Percentiles rank a stretch among this genome's conserved stretches.
Evolutionary conservation across 306 rosid genomes (phyloP).

Genomic region (Cicer bijugum): DNA sequence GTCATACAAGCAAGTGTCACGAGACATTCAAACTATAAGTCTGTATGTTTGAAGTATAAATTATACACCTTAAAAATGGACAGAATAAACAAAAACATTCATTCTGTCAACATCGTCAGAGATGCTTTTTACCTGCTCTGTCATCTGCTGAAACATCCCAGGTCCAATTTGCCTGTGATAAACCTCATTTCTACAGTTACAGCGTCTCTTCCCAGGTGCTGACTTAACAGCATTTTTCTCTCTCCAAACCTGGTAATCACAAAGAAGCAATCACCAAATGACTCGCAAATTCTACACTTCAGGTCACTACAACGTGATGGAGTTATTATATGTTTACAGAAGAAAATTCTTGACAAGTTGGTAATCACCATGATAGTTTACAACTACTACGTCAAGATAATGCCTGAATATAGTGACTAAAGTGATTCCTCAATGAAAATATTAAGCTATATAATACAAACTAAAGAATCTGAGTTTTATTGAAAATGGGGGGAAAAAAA

Average conservation of each 20-base stretch:
- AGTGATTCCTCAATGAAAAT: constrained; percentile 5
- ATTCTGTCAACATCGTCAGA: constrained; percentile 24
- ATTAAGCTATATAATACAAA: constrained; percentile 12
- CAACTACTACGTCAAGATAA: constrained; percentile 3
- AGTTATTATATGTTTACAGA: background rate
- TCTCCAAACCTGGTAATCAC: constrained; percentile 82
- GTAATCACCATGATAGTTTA: constrained; percentile 7
- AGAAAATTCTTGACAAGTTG: constrained; percentile 4
- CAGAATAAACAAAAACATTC: constrained; percentile 1
- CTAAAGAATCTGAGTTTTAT: background rate
- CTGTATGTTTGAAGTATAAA: background rate
- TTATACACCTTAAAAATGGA: constrained; percentile 2
- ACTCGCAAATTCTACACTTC: constrained; percentile 12
- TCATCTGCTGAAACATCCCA: constrained; percentile 99
- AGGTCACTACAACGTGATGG: background rate
- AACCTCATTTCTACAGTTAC: constrained; percentile 97
- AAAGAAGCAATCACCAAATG: constrained; percentile 20
- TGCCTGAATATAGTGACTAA: background rate
- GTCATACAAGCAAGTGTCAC: constrained; percentile 11
- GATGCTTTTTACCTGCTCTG: constrained; percentile 74
- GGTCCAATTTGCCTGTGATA: constrained; percentile 98
- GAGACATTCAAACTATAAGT: constrained; percentile 15
- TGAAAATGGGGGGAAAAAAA: background rate
- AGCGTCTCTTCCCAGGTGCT: constrained; percentile 95
- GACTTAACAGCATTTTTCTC: constrained; percentile 86